Conservation (phyloP, 495 filamentous ascomycete species). For the Zalerion maritima region DNA sequence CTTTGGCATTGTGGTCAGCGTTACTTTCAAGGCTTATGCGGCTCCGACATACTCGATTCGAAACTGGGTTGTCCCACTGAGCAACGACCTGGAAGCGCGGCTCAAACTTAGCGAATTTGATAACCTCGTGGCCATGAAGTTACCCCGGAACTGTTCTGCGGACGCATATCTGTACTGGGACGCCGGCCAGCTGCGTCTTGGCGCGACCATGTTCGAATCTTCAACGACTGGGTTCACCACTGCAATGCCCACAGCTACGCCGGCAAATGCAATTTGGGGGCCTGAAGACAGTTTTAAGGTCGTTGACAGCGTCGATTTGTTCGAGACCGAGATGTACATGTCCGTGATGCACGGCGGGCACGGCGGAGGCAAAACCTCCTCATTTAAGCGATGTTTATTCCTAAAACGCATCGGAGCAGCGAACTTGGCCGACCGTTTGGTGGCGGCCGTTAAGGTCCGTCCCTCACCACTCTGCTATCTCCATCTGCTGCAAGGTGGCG, state of each 20-base stretch:
- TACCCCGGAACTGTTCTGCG: conserved; percentile 32
- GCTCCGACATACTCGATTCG: conserved; percentile 30
- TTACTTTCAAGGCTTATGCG: conserved; percentile 36
- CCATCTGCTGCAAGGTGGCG: conserved; percentile 48
- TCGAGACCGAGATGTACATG: conserved; percentile 48
- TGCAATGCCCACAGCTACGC: conserved; percentile 6
- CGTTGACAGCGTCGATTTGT: conserved; percentile 37
- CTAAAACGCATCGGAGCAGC: conserved; percentile 34
- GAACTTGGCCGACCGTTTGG: conserved; percentile 23
- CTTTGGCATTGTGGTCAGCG: conserved; percentile 46
- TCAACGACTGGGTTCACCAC: conserved; percentile 12
- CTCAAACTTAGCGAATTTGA: conserved; percentile 30
- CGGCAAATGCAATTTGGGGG: conserved; percentile 19
- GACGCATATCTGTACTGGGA: conserved; percentile 47
- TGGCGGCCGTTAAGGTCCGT: conserved; percentile 32
- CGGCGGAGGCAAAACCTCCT: conserved; percentile 40
- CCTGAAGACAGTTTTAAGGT: conserved; percentile 18
- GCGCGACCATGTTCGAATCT: conserved; percentile 38
- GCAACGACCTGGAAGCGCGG: conserved; percentile 21
- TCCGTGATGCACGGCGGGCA: conserved; percentile 46
- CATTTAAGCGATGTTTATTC: conserved; percentile 53
- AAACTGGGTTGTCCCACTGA: conserved; percentile 37
- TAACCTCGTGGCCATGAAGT: conserved; percentile 22
- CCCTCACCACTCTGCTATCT: conserved; percentile 45
- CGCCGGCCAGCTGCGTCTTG: conserved; percentile 31